Conservation (phyloP, 768 basidiomycete genomes). For the Lentinula boryana region DNA sequence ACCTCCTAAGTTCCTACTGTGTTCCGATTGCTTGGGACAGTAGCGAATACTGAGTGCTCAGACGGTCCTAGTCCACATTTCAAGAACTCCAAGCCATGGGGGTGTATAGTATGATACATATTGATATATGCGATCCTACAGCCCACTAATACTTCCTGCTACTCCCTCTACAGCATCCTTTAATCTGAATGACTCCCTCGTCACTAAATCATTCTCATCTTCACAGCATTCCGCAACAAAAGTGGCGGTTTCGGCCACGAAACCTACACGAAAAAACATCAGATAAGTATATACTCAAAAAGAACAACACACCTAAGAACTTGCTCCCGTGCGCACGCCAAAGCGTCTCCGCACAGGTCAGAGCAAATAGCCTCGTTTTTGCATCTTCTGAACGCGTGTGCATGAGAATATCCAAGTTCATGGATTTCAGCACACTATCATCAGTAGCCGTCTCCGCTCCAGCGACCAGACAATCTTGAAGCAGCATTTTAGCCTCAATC, state of each 20-base stretch:
- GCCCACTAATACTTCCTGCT: slow-evolving; percentile 53
- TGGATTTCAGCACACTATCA: slow-evolving; percentile 64
- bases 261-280: slow-evolving; percentile 36
- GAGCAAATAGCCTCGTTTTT: slow-evolving; percentile 60
- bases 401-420: slow-evolving; percentile 85
- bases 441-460: slow-evolving; percentile 47
- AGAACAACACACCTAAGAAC: slow-evolving; percentile 51
- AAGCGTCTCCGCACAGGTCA: slow-evolving; percentile 61
- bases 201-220: slow-evolving; percentile 83
- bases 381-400: slow-evolving; percentile 82
- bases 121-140: background rate
- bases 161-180: slow-evolving; percentile 68
- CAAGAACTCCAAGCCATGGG: no score
- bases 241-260: slow-evolving; percentile 74
- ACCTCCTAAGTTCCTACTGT: background rate
- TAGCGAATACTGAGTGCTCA: no score
- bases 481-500: slow-evolving; percentile 26
- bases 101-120: no score
- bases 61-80: no score
- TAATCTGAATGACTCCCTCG: slow-evolving; percentile 59
- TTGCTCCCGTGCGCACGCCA: slow-evolving; percentile 78
- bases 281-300: background rate
- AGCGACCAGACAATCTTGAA: slow-evolving; percentile 48
- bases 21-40: background rate
- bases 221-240: slow-evolving; percentile 86